Evolutionary conservation across 2,329 filamentous ascomycete species (phyloP).

Genomic region (Myriosclerotinia duriaeana): DNA sequence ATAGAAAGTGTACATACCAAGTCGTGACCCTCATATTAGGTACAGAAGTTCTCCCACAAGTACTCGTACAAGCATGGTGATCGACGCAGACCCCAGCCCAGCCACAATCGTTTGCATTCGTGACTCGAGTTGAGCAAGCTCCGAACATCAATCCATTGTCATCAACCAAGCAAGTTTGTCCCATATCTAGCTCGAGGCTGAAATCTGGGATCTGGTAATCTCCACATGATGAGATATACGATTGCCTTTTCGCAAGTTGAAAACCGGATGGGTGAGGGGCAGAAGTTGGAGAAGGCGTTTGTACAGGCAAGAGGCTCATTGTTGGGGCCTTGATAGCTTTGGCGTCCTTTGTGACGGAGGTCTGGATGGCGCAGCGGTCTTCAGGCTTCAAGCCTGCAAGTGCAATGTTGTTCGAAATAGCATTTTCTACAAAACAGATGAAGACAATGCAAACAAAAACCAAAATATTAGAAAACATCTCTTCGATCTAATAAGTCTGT

Average conservation of each 20-base stretch:
- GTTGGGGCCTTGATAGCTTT: neutral
- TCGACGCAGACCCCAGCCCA: conserved; percentile 16
- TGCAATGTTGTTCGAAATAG: neutral
- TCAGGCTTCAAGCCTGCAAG: neutral
- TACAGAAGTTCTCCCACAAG: conserved; percentile 18
- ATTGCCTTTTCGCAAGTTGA: neutral
- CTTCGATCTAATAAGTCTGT: conserved; percentile 4
- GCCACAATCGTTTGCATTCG: neutral
- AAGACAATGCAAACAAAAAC: neutral
- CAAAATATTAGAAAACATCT: conserved; percentile 4
- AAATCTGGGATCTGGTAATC: conserved; percentile 4
- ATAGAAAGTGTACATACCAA: conserved; percentile 14
- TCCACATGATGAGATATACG: neutral
- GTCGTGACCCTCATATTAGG: neutral
- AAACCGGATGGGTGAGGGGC: neutral
- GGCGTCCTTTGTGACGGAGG: neutral
- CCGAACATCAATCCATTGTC: conserved; percentile 17
- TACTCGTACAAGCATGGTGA: neutral
- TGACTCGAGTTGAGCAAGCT: neutral
- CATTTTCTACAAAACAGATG: neutral
- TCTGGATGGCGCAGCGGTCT: neutral
- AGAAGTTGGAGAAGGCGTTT: neutral
- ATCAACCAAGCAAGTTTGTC: conserved; percentile 3
- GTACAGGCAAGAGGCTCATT: no score
- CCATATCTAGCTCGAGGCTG: neutral